Percentiles rank a stretch among this genome's conserved stretches.
These are phyloP conservation scores for Dendrobium officinale DNA, from an alignment of 106 monocot genomes.

Conservation along the genomic window DNA sequence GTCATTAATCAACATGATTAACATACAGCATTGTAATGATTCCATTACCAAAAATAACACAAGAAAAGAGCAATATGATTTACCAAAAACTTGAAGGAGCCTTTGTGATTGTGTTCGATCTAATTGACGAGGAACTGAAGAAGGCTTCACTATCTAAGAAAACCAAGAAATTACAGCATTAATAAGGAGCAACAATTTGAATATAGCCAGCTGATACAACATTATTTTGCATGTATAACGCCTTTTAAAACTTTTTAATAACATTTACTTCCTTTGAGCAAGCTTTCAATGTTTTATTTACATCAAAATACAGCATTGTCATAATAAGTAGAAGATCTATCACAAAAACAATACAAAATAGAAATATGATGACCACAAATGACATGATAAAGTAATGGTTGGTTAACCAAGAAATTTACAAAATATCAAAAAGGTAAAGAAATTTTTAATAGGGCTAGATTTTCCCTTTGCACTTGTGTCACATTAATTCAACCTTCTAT, in stretches of 20 bases:
- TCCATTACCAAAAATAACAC: not conserved
- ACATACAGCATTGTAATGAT: not conserved
- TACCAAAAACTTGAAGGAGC: conserved; percentile 93
- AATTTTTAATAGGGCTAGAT: not conserved
- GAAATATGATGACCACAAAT: not conserved
- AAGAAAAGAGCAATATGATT: conserved; percentile 1
- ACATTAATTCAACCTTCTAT: not conserved
- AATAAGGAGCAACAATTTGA: not conserved
- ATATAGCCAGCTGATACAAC: not conserved
- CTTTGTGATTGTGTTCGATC: conserved; percentile 44
- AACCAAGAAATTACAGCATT: not conserved
- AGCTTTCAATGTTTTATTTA: not conserved
- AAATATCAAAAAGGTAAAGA: not conserved
- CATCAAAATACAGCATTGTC: not conserved
- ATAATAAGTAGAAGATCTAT: not conserved
- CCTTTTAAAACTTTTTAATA: not conserved
- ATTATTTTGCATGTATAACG: not conserved
- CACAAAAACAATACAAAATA: not conserved
- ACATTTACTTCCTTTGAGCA: not conserved
- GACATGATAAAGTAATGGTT: not conserved
- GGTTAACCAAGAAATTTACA: not conserved
- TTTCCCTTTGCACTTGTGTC: not conserved
- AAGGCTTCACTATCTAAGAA: conserved; percentile 54
- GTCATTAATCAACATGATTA: not conserved
- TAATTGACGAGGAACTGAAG: conserved; percentile 46